phyloP scores from a whole-genome alignment of 106 monocot genomes.

The Vanilla planifolia region DNA sequence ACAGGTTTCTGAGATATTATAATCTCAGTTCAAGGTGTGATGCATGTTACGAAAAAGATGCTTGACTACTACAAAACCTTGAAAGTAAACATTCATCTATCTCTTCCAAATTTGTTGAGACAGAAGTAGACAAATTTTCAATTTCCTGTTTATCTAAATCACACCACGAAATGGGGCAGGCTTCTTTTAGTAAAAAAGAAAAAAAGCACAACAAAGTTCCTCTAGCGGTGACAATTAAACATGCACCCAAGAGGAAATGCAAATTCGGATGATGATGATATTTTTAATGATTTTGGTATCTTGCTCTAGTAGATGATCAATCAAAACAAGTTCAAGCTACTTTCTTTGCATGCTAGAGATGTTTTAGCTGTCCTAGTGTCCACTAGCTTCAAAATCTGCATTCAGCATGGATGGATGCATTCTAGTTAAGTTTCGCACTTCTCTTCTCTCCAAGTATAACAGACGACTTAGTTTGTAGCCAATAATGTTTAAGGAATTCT shows the following conservation, averaged over 20 bases:
- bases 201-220: neutral
- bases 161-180: neutral
- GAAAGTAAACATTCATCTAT: neutral
- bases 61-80: too few relatives aligned
- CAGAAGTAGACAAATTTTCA: neutral
- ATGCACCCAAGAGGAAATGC: neutral
- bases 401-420: too few relatives aligned
- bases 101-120: neutral
- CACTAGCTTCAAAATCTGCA: too few relatives aligned
- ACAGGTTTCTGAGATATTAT: too few relatives aligned
- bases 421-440: too few relatives aligned
- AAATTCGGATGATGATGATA: too few relatives aligned
- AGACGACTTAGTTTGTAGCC: too few relatives aligned
- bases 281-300: neutral
- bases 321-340: neutral
- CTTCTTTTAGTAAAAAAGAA: neutral
- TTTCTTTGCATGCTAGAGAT: slow-evolving; percentile 2
- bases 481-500: too few relatives aligned
- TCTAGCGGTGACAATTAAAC: neutral
- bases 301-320: neutral
- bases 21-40: too few relatives aligned
- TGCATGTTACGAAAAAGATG: too few relatives aligned
- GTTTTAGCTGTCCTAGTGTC: slow-evolving; percentile 4
- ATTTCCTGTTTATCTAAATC: neutral
- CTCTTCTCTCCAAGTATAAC: too few relatives aligned